phyloP scores from a whole-genome alignment of 2,329 filamentous ascomycete species.

The Ophiostoma populinum region DNA sequence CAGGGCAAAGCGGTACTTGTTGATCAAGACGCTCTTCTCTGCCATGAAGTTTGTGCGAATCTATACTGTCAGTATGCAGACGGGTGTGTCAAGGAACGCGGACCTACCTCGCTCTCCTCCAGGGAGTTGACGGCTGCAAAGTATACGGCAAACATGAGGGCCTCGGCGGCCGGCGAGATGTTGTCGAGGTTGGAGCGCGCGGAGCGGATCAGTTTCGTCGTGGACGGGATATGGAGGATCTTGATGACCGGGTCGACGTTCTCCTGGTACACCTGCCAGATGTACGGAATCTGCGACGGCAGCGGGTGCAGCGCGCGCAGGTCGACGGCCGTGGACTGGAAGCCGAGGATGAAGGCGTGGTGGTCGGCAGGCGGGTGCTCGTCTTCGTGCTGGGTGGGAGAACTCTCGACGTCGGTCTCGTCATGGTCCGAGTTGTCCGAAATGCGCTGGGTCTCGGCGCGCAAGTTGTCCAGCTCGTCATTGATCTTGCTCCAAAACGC shows the following conservation, averaged over 20 bases:
- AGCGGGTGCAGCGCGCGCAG: slow-evolving; percentile 28
- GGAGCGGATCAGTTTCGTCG: slow-evolving; percentile 21
- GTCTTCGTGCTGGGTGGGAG: slow-evolving; percentile 24
- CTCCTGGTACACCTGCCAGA: slow-evolving; percentile 31
- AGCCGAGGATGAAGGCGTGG: slow-evolving; percentile 57
- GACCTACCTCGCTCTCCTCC: slow-evolving; percentile 36
- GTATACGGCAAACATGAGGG: slow-evolving; percentile 47
- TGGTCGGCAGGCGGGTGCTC: slow-evolving; percentile 30
- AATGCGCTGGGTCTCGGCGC: slow-evolving; percentile 30
- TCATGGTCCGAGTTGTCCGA: slow-evolving; percentile 36
- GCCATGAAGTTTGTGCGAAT: slow-evolving; percentile 33
- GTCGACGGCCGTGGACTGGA: slow-evolving; percentile 53
- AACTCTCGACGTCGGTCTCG: slow-evolving; percentile 40
- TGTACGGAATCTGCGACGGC: slow-evolving; percentile 36
- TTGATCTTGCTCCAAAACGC: slow-evolving; percentile 62
- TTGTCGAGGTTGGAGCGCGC: slow-evolving; percentile 40
- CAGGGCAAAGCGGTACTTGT: slow-evolving; percentile 33
- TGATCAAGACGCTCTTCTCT: slow-evolving; percentile 27
- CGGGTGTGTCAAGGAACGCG: not conserved
- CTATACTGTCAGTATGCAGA: slow-evolving; percentile 13
- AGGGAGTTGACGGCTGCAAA: slow-evolving; percentile 40
- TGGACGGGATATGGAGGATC: slow-evolving; percentile 28
- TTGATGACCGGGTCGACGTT: slow-evolving; percentile 30
- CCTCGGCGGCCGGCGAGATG: slow-evolving; percentile 38
- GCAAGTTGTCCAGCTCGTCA: slow-evolving; percentile 41